Evolutionary conservation across 2,329 filamentous ascomycete species (phyloP).

Genomic region (Neofusicoccum cordaticola): DNA sequence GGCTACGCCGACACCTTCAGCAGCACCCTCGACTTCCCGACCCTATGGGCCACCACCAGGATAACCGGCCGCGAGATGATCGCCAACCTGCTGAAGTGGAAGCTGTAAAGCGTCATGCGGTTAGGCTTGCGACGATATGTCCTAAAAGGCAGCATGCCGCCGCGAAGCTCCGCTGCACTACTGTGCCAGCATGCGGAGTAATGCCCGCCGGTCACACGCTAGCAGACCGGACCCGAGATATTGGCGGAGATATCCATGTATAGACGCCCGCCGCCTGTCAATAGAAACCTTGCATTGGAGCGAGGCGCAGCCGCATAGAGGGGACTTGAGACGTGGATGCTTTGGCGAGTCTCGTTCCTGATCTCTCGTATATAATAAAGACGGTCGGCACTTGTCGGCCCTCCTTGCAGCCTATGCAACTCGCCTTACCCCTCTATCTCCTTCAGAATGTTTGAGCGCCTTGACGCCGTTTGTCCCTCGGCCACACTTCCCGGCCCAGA

Average conservation of each 20-base stretch:
- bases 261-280: not conserved
- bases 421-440: not conserved
- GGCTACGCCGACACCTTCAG: conserved; percentile 78
- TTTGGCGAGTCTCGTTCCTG: not conserved
- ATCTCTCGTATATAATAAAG: not conserved
- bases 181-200: not conserved
- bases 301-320: not conserved
- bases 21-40: conserved; percentile 81
- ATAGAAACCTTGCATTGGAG: not conserved
- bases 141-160: not conserved
- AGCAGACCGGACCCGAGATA: not conserved
- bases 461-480: not conserved
- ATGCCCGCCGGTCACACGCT: not conserved
- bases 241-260: not conserved
- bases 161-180: not conserved
- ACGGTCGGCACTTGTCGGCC: not conserved
- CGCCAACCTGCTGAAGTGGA: conserved; percentile 65
- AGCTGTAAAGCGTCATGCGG: conserved; percentile 54
- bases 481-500: not conserved
- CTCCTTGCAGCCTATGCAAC: not conserved
- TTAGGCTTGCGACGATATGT: not conserved
- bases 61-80: conserved; percentile 77
- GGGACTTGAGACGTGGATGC: not conserved
- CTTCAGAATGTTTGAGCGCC: conserved; percentile 1
- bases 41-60: conserved; percentile 72